Percentiles rank a stretch among this genome's conserved stretches.
These are phyloP conservation scores for Fusarium annulatum DNA, from an alignment of 2,329 filamentous ascomycete species.

Conservation along the genomic window DNA sequence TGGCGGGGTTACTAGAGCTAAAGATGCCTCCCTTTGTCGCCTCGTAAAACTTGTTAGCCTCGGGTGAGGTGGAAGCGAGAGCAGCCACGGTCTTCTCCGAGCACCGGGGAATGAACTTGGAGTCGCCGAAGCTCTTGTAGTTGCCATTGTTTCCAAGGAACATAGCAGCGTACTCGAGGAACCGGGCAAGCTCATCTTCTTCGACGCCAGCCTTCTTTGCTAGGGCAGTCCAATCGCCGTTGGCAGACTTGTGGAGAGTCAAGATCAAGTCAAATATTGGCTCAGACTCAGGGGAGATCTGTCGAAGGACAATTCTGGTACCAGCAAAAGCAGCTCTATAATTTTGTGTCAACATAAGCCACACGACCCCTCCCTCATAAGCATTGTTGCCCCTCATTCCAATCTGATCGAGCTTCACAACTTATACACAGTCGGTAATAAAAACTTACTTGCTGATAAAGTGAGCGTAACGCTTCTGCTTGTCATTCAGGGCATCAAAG, in stretches of 20 bases:
- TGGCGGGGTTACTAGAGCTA: conserved; percentile 68
- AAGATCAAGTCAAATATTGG: conserved; percentile 85
- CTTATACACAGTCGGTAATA: neutral
- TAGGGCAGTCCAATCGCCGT: conserved; percentile 77
- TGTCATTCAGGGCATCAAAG: conserved; percentile 80
- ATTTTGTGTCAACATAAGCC: conserved; percentile 17
- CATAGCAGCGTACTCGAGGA: conserved; percentile 81
- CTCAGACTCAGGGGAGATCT: conserved; percentile 85
- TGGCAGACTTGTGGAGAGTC: conserved; percentile 71
- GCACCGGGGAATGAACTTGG: conserved; percentile 83
- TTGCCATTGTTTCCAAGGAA: conserved; percentile 86
- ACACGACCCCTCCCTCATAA: conserved; percentile 20
- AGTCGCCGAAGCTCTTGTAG: conserved; percentile 88
- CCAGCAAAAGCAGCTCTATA: conserved; percentile 79
- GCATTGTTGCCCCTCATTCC: conserved; percentile 19
- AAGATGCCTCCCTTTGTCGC: conserved; percentile 79
- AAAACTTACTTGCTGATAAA: conserved; percentile 81
- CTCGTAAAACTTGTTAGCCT: conserved; percentile 72
- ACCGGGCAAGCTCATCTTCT: conserved; percentile 71
- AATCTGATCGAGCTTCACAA: neutral
- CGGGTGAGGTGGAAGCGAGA: conserved; percentile 69
- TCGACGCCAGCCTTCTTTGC: conserved; percentile 72
- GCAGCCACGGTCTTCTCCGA: conserved; percentile 71
- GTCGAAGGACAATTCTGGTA: conserved; percentile 80
- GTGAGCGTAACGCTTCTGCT: conserved; percentile 91